phyloP scores from a whole-genome alignment of 441 rosid genomes.

The Rhodomyrtus psidioides region DNA sequence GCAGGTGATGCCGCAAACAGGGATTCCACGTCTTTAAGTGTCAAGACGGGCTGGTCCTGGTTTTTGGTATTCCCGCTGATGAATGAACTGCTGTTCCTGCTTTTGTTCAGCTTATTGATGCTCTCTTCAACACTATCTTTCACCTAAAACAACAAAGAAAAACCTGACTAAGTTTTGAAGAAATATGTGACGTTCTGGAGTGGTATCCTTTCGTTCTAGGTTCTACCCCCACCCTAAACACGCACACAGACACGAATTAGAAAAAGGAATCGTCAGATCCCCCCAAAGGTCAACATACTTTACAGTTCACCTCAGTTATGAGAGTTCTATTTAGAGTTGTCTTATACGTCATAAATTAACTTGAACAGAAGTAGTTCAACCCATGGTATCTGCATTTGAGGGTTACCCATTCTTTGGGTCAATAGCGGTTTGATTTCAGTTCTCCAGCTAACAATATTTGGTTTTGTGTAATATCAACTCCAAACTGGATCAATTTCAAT shows the following conservation, averaged over 20 bases:
- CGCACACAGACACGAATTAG: not conserved
- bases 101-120: slow-evolving; percentile 81
- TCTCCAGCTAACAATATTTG: not conserved
- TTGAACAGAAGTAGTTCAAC: not conserved
- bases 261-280: not conserved
- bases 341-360: not conserved
- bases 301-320: not conserved
- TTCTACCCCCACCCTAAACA: not conserved
- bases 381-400: not conserved
- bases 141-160: slow-evolving; percentile 32
- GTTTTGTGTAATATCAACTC: not conserved
- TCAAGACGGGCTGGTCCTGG: slow-evolving; percentile 76
- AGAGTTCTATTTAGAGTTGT: not conserved
- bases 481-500: not conserved
- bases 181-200: not conserved
- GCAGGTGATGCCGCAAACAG: slow-evolving; percentile 45
- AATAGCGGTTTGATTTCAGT: not conserved
- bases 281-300: not conserved
- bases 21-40: slow-evolving; percentile 74
- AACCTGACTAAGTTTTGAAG: not conserved
- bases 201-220: not conserved
- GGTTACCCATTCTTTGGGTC: not conserved
- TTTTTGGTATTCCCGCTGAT: slow-evolving; percentile 83
- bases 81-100: slow-evolving; percentile 49
- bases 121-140: slow-evolving; percentile 89